Percentiles rank a stretch among this genome's conserved stretches.
Evolutionary conservation across 2,329 filamentous ascomycete genomes (phyloP).

Genomic region (Colletotrichum theobromicola): DNA sequence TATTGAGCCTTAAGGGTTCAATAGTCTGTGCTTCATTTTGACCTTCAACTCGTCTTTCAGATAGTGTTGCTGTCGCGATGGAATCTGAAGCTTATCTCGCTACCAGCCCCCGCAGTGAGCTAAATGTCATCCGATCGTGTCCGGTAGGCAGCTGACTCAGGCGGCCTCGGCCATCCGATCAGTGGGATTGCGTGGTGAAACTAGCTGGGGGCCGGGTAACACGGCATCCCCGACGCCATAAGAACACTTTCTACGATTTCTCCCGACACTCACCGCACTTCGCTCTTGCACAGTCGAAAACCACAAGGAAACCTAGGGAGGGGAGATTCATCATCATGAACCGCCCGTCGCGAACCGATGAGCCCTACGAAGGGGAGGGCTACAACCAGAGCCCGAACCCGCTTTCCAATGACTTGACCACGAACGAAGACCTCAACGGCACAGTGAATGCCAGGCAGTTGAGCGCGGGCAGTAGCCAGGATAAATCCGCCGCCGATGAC

Average conservation of each 20-base stretch:
- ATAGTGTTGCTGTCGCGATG: neutral
- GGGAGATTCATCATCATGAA: conserved; percentile 17
- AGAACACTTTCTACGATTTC: neutral
- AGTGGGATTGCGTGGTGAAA: neutral
- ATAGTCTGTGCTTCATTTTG: neutral
- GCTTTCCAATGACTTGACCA: conserved; percentile 52
- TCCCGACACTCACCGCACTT: neutral
- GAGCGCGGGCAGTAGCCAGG: neutral
- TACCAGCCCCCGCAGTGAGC: neutral
- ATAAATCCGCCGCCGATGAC: neutral
- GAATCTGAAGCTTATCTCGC: neutral
- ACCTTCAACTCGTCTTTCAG: neutral
- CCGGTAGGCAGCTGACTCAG: neutral
- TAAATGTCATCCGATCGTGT: neutral
- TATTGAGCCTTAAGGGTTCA: neutral
- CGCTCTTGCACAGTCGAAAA: neutral
- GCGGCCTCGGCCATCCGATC: neutral
- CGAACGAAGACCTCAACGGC: conserved; percentile 49
- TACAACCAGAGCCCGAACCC: conserved; percentile 54
- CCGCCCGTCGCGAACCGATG: conserved; percentile 24
- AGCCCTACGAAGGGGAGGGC: conserved; percentile 27
- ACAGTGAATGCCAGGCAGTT: conserved; percentile 38
- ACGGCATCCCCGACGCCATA: neutral
- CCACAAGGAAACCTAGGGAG: neutral
- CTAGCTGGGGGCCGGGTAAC: neutral